Evolutionary conservation across 345 rosid species (phyloP).

Genomic region (Rhodamnia rubescens): DNA sequence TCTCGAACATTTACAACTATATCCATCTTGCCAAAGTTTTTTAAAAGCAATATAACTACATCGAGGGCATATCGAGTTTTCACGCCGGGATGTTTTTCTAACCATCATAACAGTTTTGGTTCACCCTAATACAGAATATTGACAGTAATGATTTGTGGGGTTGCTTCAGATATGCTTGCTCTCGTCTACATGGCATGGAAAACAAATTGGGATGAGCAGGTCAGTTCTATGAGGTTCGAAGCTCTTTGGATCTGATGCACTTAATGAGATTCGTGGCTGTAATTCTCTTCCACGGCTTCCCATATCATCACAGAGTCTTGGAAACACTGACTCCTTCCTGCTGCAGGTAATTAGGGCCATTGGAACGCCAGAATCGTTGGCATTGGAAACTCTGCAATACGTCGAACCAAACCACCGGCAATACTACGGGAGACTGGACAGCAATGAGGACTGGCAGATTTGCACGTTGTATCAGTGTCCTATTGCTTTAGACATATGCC

Average conservation of each 20-base stretch:
- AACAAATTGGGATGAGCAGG: constrained; percentile 9
- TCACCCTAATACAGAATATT: background rate
- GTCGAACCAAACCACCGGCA: background rate
- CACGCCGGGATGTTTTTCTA: background rate
- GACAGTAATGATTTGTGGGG: constrained; percentile 3
- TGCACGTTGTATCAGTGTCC: background rate
- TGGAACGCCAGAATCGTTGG: constrained; percentile 1
- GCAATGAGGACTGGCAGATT: background rate
- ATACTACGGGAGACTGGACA: background rate
- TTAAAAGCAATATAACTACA: too few relatives aligned
- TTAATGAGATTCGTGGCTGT: background rate
- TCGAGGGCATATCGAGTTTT: background rate
- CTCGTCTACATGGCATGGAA: constrained; percentile 8
- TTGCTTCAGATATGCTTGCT: constrained; percentile 1
- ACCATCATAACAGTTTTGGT: background rate
- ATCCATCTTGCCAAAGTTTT: too few relatives aligned
- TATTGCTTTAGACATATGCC: background rate
- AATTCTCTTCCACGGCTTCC: background rate
- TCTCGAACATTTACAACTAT: background rate
- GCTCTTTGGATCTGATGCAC: background rate
- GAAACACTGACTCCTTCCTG: background rate
- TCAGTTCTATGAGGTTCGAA: background rate
- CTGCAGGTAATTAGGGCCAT: constrained; percentile 1
- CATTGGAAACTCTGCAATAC: background rate
- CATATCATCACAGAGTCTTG: background rate